A percentile compares a stretch with the other conserved stretches of the same genome.
phyloP scores from a whole-genome alignment of 495 filamentous ascomycete species.

The Hypoxylon cercidicola region DNA sequence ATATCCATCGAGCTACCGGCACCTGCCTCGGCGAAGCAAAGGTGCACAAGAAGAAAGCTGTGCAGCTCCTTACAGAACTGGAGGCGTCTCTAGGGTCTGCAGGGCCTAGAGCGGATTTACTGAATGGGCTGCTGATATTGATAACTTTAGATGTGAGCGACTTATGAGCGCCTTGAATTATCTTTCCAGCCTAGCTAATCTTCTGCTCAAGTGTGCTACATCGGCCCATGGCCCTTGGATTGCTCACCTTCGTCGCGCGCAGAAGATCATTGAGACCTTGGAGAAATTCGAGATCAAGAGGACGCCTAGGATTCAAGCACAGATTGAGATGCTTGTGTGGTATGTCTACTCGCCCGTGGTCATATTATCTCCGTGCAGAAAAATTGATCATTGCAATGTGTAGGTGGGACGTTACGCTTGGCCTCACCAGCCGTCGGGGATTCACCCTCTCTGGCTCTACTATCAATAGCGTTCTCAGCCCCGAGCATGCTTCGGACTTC shows the following conservation, averaged over 20 bases:
- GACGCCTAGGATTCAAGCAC: slow-evolving; percentile 32
- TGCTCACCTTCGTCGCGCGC: slow-evolving; percentile 19
- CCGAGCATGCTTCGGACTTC: slow-evolving; percentile 42
- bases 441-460: slow-evolving; percentile 38
- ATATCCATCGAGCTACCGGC: slow-evolving; percentile 8
- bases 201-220: slow-evolving; percentile 20
- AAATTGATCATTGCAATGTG: slow-evolving; percentile 4
- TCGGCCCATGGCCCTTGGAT: slow-evolving; percentile 24
- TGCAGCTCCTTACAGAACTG: background rate
- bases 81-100: slow-evolving; percentile 3
- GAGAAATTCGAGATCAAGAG: slow-evolving; percentile 7
- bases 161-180: slow-evolving; percentile 2
- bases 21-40: slow-evolving; percentile 6
- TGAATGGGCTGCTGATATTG: slow-evolving; percentile 19
- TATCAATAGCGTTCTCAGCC: slow-evolving; percentile 20
- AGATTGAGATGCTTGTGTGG: slow-evolving; percentile 46
- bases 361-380: background rate
- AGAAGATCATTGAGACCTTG: slow-evolving; percentile 18
- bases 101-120: slow-evolving; percentile 6
- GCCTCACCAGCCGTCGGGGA: slow-evolving; percentile 40
- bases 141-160: slow-evolving; percentile 26
- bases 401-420: slow-evolving; percentile 48
- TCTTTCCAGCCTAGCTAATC: slow-evolving; percentile 1
- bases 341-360: slow-evolving; percentile 17
- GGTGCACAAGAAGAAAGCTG: slow-evolving; percentile 10